phyloP scores from a whole-genome alignment of 2,329 filamentous ascomycete genomes.

The Sclerotinia borealis region DNA sequence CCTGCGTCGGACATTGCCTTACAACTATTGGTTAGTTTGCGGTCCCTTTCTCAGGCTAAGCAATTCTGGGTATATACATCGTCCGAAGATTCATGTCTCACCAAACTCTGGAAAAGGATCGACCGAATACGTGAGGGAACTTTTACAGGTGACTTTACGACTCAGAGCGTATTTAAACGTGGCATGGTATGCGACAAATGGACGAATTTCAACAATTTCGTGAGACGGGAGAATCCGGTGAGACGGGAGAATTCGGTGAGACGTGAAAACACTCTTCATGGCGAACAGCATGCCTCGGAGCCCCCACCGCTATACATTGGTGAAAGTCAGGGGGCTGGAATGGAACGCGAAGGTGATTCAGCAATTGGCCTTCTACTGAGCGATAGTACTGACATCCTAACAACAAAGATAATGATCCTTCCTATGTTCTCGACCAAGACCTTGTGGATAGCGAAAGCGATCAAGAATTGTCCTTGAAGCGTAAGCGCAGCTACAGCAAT shows the following conservation, averaged over 20 bases:
- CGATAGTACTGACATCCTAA: background rate
- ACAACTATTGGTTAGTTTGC: background rate
- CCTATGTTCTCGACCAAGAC: background rate
- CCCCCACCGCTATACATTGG: background rate
- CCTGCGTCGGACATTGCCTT: background rate
- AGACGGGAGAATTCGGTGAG: background rate
- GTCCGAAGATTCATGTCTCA: background rate
- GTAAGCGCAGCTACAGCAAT: background rate
- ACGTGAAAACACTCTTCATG: background rate
- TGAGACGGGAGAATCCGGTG: background rate
- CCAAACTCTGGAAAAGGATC: background rate
- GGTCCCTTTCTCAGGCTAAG: background rate
- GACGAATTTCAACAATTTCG: background rate
- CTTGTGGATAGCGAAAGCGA: background rate
- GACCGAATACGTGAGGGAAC: background rate
- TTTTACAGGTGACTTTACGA: conserved; percentile 1
- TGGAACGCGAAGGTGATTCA: background rate
- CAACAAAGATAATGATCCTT: background rate
- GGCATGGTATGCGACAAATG: background rate
- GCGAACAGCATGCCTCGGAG: background rate
- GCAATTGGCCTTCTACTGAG: background rate
- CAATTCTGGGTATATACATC: background rate
- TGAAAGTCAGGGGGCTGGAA: background rate
- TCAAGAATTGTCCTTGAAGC: background rate
- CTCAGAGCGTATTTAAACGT: background rate